A percentile compares a stretch with the other conserved stretches of the same genome.
These are phyloP conservation scores for Monilinia polystroma DNA, from an alignment of 2,329 filamentous ascomycete genomes.

Conservation along the genomic window DNA sequence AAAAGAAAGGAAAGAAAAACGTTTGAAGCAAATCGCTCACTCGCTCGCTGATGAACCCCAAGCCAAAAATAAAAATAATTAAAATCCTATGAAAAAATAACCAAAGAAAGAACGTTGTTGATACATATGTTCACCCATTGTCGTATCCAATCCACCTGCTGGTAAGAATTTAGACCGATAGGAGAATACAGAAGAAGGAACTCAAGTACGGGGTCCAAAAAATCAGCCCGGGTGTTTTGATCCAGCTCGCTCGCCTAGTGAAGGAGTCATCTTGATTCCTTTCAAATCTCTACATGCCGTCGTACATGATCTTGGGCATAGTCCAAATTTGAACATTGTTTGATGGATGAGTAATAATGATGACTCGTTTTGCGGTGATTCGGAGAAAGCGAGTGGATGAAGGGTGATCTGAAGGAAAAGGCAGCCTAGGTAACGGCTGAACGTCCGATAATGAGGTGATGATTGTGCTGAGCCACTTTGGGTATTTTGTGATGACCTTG, in stretches of 20 bases:
- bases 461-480: slow-evolving; percentile 20
- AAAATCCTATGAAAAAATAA: neutral
- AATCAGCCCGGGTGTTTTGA: neutral
- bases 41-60: neutral
- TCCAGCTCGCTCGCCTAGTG: neutral
- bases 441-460: slow-evolving; percentile 17
- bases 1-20: neutral
- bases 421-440: slow-evolving; percentile 18
- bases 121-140: neutral
- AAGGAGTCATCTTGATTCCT: neutral
- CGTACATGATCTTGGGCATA: slow-evolving; percentile 24
- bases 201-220: slow-evolving; percentile 3
- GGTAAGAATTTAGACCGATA: neutral
- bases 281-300: slow-evolving; percentile 5
- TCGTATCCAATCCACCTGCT: neutral
- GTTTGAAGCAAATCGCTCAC: neutral
- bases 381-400: slow-evolving; percentile 6
- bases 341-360: slow-evolving; percentile 7
- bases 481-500: neutral
- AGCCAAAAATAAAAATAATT: neutral
- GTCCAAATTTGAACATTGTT: neutral
- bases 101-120: neutral
- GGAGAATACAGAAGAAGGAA: neutral
- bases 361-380: neutral
- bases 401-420: neutral